These are phyloP conservation scores for Schwanniomyces polymorphus DNA, from an alignment of 805 yeast species.

Conservation along the genomic window DNA sequence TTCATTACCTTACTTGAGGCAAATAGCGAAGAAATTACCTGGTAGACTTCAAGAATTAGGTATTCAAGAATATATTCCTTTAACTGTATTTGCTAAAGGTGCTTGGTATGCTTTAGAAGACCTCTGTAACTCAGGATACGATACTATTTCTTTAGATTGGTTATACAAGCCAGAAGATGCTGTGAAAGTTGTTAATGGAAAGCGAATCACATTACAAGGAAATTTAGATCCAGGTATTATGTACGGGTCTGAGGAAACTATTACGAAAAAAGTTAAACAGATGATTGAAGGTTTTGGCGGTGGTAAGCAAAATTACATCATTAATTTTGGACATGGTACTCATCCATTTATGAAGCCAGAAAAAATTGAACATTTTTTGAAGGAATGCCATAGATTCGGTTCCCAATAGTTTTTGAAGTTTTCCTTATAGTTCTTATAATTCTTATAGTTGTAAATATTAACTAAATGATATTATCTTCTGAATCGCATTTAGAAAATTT, in stretches of 20 bases:
- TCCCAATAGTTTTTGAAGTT: conserved; percentile 26
- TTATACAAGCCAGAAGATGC: conserved; percentile 82
- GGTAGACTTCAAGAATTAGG: conserved; percentile 70
- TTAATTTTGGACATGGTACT: conserved; percentile 97
- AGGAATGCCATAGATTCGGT: conserved; percentile 85
- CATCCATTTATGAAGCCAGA: conserved; percentile 98
- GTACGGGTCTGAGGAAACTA: conserved; percentile 84
- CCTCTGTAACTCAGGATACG: conserved; percentile 77
- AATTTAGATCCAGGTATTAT: conserved; percentile 94
- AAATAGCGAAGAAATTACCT: conserved; percentile 71
- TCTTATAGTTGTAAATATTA: not conserved
- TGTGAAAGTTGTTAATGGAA: conserved; percentile 64
- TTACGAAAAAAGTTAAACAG: conserved; percentile 74
- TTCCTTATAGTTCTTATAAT: conserved; percentile 25
- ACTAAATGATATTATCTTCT: too few relatives aligned
- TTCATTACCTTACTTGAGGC: conserved; percentile 82
- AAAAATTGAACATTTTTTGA: conserved; percentile 76
- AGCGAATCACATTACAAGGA: conserved; percentile 86
- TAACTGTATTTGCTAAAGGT: conserved; percentile 91
- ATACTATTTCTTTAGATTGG: conserved; percentile 94
- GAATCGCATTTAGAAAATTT: not conserved
- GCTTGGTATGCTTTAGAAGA: conserved; percentile 96
- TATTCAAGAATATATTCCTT: conserved; percentile 68
- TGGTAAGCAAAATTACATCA: conserved; percentile 86
- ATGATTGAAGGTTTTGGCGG: conserved; percentile 95